Conservation (phyloP, 1,284 basidiomycete species). For the Cutaneotrichosporon arboriforme region DNA sequence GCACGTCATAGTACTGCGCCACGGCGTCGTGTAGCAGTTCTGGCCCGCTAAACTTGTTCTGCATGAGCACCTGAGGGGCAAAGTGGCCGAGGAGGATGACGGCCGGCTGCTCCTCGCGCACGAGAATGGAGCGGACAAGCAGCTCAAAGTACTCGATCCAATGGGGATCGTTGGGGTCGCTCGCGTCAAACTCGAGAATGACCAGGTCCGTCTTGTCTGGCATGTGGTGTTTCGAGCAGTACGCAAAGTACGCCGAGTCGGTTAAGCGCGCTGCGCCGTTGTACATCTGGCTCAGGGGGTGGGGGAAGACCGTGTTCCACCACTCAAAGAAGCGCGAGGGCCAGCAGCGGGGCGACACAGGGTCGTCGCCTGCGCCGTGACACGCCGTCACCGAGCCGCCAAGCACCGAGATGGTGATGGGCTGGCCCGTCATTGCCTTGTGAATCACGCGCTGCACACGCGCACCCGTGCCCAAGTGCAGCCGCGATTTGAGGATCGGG, state of each 20-base stretch:
- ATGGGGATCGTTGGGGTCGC: conserved; percentile 58
- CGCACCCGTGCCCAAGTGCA: conserved; percentile 76
- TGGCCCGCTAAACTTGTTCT: conserved; percentile 75
- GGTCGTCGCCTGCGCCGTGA: conserved; percentile 88
- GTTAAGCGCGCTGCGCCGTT: conserved; percentile 87
- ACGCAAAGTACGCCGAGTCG: conserved; percentile 86
- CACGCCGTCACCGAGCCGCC: conserved; percentile 92
- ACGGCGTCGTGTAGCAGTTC: conserved; percentile 81
- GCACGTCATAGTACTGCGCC: conserved; percentile 91
- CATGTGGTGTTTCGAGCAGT: conserved; percentile 82
- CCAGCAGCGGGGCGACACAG: conserved; percentile 76
- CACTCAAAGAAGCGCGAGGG: conserved; percentile 86
- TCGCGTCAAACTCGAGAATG: conserved; percentile 84
- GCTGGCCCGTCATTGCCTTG: conserved; percentile 75
- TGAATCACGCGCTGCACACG: conserved; percentile 76
- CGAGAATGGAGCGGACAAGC: conserved; percentile 78
- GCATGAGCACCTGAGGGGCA: conserved; percentile 68
- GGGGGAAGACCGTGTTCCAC: conserved; percentile 92
- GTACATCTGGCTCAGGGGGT: conserved; percentile 88
- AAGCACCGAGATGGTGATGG: conserved; percentile 82
- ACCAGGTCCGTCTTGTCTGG: conserved; percentile 88
- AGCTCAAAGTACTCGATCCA: conserved; percentile 81
- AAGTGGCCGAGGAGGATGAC: conserved; percentile 88
- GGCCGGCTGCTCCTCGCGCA: conserved; percentile 81
- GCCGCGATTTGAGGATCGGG: conserved; percentile 65